Percentiles rank a stretch among this genome's conserved stretches.
Conservation (phyloP, 1,139 yeast genomes). For the Saccharomyces hybrid region DNA sequence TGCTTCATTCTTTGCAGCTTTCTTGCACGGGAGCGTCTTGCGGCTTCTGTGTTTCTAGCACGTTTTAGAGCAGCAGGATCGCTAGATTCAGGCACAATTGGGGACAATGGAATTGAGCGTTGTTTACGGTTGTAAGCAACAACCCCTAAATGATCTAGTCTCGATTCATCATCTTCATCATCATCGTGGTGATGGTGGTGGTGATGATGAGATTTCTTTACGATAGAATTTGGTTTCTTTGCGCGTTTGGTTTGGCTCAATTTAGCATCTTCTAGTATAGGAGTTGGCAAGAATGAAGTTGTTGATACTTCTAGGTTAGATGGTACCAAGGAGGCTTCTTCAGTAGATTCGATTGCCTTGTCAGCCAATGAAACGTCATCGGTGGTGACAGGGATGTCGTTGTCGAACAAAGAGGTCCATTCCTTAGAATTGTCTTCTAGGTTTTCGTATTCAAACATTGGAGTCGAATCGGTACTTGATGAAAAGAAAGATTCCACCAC, state of each 20-base stretch:
- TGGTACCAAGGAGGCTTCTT: constrained; percentile 7
- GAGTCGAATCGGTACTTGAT: constrained; percentile 44
- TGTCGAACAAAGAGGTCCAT: constrained; percentile 61
- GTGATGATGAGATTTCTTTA: constrained; percentile 6
- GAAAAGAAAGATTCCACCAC: constrained; percentile 57
- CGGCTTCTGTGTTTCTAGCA: constrained; percentile 95
- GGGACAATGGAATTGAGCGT: constrained; percentile 54
- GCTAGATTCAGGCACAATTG: constrained; percentile 46
- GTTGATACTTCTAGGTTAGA: constrained; percentile 6
- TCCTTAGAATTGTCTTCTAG: constrained; percentile 42
- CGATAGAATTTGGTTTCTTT: constrained; percentile 3
- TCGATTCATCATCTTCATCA: constrained; percentile 14
- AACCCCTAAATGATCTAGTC: constrained; percentile 55
- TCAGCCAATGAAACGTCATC: constrained; percentile 25
- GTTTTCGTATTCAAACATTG: constrained; percentile 48
- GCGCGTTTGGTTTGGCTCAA: constrained; percentile 5
- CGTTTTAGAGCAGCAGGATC: constrained; percentile 75
- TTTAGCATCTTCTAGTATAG: constrained; percentile 26
- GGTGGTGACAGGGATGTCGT: constrained; percentile 32
- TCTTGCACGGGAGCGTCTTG: constrained; percentile 89
- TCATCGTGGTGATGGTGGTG: neutral
- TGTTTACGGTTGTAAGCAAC: constrained; percentile 59
- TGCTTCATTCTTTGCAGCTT: constrained; percentile 83
- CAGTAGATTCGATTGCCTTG: constrained; percentile 24
- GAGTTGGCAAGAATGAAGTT: constrained; percentile 29